Evolutionary conservation across 2,329 filamentous ascomycete genomes (phyloP).

Genomic region (Tolypocladium capitatum): DNA sequence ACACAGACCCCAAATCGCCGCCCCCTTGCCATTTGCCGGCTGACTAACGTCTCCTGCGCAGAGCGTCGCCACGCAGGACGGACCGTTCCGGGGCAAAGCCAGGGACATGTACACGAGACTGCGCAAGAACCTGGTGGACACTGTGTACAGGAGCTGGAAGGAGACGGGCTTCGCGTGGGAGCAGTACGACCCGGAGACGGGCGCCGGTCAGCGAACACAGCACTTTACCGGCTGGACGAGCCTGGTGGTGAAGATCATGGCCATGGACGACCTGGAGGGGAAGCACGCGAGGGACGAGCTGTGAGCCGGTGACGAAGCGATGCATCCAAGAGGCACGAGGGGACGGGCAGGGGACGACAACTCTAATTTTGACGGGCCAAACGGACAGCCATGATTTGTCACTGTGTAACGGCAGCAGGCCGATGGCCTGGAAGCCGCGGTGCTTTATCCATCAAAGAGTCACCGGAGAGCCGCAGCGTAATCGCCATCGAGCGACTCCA

Average conservation of each 20-base stretch:
- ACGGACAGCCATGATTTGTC: not conserved
- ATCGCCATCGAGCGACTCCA: not conserved
- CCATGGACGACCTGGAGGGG: conserved; percentile 59
- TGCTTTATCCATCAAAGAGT: not conserved
- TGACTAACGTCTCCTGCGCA: conserved; percentile 5
- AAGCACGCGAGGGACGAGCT: conserved; percentile 33
- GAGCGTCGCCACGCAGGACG: conserved; percentile 51
- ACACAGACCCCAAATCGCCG: not conserved
- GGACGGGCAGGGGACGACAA: not conserved
- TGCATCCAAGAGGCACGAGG: not conserved
- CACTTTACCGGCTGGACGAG: conserved; percentile 99
- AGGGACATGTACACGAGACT: conserved; percentile 62
- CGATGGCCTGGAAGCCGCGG: no score
- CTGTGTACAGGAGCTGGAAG: conserved; percentile 77
- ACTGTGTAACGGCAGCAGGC: not conserved
- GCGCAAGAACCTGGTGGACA: conserved; percentile 74
- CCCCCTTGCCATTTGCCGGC: not conserved
- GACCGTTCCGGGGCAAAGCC: conserved; percentile 57
- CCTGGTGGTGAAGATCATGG: conserved; percentile 93
- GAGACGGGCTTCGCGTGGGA: conserved; percentile 97
- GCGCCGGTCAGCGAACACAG: conserved; percentile 85
- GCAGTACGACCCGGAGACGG: conserved; percentile 91
- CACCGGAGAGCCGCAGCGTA: not conserved
- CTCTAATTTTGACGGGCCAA: not conserved
- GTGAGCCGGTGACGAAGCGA: conserved; percentile 10